Evolutionary conservation across 2,329 filamentous ascomycete genomes (phyloP), one percentile per base, ranked within the genome.

Genomic region (Thyridium curvatum): DNA sequence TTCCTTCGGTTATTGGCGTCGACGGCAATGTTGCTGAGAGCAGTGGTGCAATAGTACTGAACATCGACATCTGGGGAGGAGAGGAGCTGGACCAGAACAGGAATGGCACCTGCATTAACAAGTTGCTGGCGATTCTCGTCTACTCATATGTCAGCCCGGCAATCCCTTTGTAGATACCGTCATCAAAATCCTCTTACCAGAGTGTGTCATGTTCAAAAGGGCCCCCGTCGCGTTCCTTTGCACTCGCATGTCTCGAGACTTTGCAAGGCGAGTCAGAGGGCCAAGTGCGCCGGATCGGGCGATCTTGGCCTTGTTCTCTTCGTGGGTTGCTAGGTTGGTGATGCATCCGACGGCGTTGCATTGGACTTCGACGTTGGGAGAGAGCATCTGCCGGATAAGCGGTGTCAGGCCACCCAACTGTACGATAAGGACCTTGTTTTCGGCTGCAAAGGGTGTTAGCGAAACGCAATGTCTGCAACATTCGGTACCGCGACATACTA

Each of bases 301-400:
- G 61, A 98, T 98, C 68, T 94, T 96, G 42, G 93, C 90, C 69
- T 98, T 98, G 69, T 98, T 98, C 52, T 97, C 93, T 66, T 98
- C 93, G 56, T 98, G 93, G 3, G 93, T 98, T 39, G 93, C 93
- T 41, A 98, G 68, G 59, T 98, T 98, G 34, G 93, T 98, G 61
- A 98, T 98, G 69, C 93, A 98, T 37, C 93, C 93, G 44, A 98
- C 93, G 32, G 93, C 93, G 62, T 98, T 98, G 72, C 93, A 98
- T 65, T 98, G 93, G 18, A 98, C 93, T 61, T 98, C 93, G 51
- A 98, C 93, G 54, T 98, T 98, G 34, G 84, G 79, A 41, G 91
- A 97, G 67, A 94, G 88, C 93, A 98, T 98, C 66, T 98, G 93
- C 49, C 87, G 84, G 64, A 97, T 98, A 43, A 98, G 75, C 38